These are phyloP conservation scores for Podospora anserina DNA, from an alignment of 495 filamentous ascomycete species.

Conservation along the genomic window DNA sequence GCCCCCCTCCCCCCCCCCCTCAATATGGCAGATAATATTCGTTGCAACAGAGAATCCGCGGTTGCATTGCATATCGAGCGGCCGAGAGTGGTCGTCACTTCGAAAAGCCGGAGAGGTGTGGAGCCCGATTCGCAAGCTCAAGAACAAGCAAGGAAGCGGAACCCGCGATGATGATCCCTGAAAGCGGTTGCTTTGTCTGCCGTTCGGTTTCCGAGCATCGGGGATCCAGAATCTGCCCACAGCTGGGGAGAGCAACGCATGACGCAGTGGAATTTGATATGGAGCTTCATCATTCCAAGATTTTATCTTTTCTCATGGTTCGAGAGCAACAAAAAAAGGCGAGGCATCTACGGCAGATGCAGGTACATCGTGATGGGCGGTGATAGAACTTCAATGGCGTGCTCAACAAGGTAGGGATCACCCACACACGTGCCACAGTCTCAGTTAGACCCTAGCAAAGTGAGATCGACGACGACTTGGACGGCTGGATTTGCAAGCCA, in stretches of 20 bases:
- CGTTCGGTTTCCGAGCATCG: not conserved
- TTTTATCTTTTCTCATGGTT: not conserved
- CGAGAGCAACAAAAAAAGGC: not conserved
- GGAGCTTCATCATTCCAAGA: conserved; percentile 1
- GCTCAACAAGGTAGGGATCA: conserved; percentile 2
- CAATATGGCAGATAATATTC: conserved; percentile 6
- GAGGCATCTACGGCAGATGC: not conserved
- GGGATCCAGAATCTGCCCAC: not conserved
- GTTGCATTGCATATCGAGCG: conserved; percentile 1
- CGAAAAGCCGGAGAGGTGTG: not conserved
- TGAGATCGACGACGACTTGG: not conserved
- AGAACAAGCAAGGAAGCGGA: not conserved
- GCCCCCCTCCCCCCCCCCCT: not conserved
- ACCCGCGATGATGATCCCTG: not conserved
- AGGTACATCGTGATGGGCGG: conserved; percentile 2
- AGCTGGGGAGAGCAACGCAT: not conserved
- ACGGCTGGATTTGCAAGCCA: not conserved
- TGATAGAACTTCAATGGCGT: not conserved
- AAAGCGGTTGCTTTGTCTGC: not conserved
- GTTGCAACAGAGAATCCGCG: not conserved
- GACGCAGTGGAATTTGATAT: not conserved
- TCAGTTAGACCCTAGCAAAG: not conserved
- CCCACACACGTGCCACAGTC: not conserved
- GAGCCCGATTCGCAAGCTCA: not conserved
- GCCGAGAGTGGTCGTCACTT: not conserved